phyloP scores from a whole-genome alignment of 2,329 filamentous ascomycete genomes.

The Cercospora sojina region DNA sequence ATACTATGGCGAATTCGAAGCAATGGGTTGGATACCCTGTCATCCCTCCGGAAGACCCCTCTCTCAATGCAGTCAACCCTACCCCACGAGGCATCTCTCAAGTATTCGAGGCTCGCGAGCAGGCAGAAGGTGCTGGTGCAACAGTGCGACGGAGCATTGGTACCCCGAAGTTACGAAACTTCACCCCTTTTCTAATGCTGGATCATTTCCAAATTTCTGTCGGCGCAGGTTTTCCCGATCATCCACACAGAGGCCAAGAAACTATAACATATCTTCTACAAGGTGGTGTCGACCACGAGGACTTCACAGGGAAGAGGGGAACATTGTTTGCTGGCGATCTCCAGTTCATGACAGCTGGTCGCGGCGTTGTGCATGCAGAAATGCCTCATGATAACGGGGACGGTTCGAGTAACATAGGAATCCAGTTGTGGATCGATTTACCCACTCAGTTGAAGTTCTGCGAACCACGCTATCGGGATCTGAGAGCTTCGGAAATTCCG shows the following conservation, averaged over 20 bases:
- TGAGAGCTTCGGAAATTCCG: conserved; percentile 77
- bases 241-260: conserved; percentile 71
- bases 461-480: conserved; percentile 88
- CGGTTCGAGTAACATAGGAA: conserved; percentile 74
- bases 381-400: conserved; percentile 70
- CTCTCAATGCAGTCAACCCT: conserved; percentile 58
- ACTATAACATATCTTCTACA: conserved; percentile 87
- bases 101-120: conserved; percentile 79
- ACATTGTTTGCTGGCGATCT: conserved; percentile 84
- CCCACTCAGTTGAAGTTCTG: conserved; percentile 78
- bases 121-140: conserved; percentile 84
- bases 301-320: conserved; percentile 82
- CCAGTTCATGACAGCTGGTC: conserved; percentile 96
- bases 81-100: conserved; percentile 74
- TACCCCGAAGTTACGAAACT: conserved; percentile 76
- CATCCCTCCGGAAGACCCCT: conserved; percentile 46
- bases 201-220: conserved; percentile 75
- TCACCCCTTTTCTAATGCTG: conserved; percentile 93
- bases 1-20: conserved; percentile 35
- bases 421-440: conserved; percentile 95
- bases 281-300: conserved; percentile 86
- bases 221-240: conserved; percentile 54
- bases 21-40: conserved; percentile 52
- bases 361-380: conserved; percentile 90
- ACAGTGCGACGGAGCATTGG: conserved; percentile 84